phyloP scores from a whole-genome alignment of 202 grass and related monocot species.

The Zizania palustris region DNA sequence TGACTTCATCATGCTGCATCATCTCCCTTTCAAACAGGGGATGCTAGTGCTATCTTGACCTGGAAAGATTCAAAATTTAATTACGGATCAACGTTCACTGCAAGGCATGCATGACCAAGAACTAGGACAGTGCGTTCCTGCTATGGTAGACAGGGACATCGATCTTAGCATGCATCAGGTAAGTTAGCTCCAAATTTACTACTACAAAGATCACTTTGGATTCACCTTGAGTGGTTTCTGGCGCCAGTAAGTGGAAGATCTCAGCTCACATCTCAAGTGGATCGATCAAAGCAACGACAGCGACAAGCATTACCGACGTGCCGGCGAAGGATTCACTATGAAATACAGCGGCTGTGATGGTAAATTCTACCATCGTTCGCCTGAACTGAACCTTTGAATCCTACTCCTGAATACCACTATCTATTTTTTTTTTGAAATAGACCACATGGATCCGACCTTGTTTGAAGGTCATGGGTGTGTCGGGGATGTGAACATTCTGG shows the following conservation, averaged over 20 bases:
- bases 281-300: conserved; percentile 25
- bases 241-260: conserved; percentile 18
- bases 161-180: not conserved
- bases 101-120: not conserved
- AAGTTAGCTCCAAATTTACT: not conserved
- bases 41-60: not conserved
- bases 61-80: not conserved
- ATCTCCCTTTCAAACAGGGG: not conserved
- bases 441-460: too few species aligned
- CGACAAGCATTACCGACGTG: conserved; percentile 39
- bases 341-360: not conserved
- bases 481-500: too few species aligned
- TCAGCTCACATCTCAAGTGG: conserved; percentile 29
- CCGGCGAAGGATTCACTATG: conserved; percentile 17
- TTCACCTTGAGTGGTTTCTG: conserved; percentile 5
- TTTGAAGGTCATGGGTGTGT: too few species aligned
- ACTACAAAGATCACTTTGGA: not conserved
- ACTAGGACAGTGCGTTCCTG: not conserved
- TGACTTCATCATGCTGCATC: not conserved
- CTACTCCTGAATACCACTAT: not conserved
- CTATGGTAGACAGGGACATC: conserved; percentile 18
- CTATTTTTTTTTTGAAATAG: too few species aligned
- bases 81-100: conserved; percentile 2
- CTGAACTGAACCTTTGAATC: not conserved
- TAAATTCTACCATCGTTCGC: not conserved